phyloP scores from a whole-genome alignment of 2,329 filamentous ascomycete genomes.

The Fusarium paranaense region DNA sequence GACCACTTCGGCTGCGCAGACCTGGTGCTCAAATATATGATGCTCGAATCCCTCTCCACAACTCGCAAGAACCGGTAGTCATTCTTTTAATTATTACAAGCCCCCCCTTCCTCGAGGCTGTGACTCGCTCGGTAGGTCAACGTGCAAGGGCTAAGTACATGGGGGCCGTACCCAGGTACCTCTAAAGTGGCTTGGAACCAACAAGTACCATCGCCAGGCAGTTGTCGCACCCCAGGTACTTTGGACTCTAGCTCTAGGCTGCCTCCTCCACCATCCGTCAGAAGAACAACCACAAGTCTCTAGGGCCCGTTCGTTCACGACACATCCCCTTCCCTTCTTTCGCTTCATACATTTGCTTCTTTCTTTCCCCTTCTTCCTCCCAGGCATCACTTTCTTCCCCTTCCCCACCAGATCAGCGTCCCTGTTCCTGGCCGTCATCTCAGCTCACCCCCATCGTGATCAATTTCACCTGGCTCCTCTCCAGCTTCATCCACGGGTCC shows the following conservation, averaged over 20 bases:
- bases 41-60: not conserved
- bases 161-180: constrained; percentile 17
- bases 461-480: constrained; percentile 25
- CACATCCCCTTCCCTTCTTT: constrained; percentile 21
- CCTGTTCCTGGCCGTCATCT: constrained; percentile 1
- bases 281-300: constrained; percentile 42
- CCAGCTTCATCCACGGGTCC: constrained; percentile 29
- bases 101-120: constrained; percentile 2
- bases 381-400: constrained; percentile 38
- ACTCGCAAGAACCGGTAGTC: not conserved
- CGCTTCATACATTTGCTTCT: constrained; percentile 23
- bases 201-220: constrained; percentile 34
- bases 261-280: constrained; percentile 29
- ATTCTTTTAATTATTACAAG: constrained; percentile 2
- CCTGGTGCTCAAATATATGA: constrained; percentile 24
- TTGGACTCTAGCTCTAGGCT: constrained; percentile 35
- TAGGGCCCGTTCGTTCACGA: constrained; percentile 43
- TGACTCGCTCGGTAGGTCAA: constrained; percentile 20
- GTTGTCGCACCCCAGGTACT: constrained; percentile 32
- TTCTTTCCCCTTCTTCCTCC: constrained; percentile 8
- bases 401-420: constrained; percentile 20
- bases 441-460: constrained; percentile 23
- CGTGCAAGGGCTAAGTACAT: constrained; percentile 2
- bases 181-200: constrained; percentile 33
- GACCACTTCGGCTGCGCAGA: constrained; percentile 30